Conservation (phyloP, 352 stramenopile genomes). For the Phytophthora sp. region DNA sequence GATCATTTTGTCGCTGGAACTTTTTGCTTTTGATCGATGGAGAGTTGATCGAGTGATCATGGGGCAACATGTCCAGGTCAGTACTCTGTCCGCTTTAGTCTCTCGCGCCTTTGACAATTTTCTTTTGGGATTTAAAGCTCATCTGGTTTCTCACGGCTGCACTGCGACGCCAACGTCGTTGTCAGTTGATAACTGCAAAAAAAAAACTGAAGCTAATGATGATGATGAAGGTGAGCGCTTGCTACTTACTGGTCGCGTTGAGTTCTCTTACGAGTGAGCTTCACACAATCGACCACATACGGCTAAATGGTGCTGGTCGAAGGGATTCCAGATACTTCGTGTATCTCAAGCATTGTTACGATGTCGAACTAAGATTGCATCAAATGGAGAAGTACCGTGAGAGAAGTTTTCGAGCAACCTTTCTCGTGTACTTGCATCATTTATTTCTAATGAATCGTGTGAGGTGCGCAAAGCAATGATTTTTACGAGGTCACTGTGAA, state of each 20-base stretch:
- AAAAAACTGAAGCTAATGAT: background rate
- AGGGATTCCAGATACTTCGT: constrained; percentile 3
- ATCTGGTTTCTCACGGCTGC: constrained; percentile 27
- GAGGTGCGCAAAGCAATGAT: no score
- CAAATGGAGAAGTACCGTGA: background rate
- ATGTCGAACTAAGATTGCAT: background rate
- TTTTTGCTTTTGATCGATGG: constrained; percentile 31
- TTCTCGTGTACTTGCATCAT: no score
- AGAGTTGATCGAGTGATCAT: constrained; percentile 13
- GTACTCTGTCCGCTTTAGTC: constrained; percentile 18
- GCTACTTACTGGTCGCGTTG: constrained; percentile 26
- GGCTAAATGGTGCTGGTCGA: constrained; percentile 3
- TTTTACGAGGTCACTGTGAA: no score
- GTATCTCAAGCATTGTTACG: background rate
- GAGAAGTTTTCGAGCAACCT: no score
- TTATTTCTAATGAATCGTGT: no score
- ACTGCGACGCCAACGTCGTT: constrained; percentile 10
- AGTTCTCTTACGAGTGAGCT: constrained; percentile 34
- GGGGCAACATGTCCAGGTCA: constrained; percentile 11
- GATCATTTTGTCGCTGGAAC: constrained; percentile 28
- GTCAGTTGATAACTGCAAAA: constrained; percentile 3
- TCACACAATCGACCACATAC: constrained; percentile 1
- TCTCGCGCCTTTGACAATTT: constrained; percentile 30
- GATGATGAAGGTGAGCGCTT: constrained; percentile 30
- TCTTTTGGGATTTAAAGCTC: constrained; percentile 32